Percentiles rank a stretch among this genome's conserved stretches.
These are phyloP conservation scores for Aspergillus funiculosus DNA, from an alignment of 495 filamentous ascomycete genomes.

Conservation along the genomic window DNA sequence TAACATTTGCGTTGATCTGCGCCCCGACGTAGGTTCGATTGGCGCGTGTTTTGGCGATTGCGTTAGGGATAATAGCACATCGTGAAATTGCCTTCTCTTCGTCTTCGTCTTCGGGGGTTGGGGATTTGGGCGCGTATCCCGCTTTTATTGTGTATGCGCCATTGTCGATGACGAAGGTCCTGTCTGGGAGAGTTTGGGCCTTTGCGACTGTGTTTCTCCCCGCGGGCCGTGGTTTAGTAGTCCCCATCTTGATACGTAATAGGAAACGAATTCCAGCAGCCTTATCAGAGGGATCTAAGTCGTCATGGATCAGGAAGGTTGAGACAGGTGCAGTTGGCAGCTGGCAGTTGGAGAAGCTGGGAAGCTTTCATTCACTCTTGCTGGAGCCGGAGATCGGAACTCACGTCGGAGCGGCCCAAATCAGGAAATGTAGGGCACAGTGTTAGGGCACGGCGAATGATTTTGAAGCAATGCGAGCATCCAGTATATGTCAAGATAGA, in stretches of 20 bases:
- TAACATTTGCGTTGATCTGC: conserved; percentile 66
- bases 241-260: conserved; percentile 26
- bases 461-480: no score
- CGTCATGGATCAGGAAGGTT: neutral
- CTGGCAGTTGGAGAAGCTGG: neutral
- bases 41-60: conserved; percentile 75
- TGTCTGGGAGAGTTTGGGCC: conserved; percentile 44
- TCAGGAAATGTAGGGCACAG: conserved; percentile 27
- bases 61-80: conserved; percentile 78
- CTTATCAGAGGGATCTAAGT: neutral
- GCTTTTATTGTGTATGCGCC: conserved; percentile 92
- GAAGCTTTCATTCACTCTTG: conserved; percentile 7
- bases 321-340: neutral
- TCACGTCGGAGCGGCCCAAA: conserved; percentile 13
- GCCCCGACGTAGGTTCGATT: conserved; percentile 72
- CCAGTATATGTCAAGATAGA: no score
- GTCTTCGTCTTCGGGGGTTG: conserved; percentile 35
- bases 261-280: neutral
- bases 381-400: conserved; percentile 9
- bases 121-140: conserved; percentile 57
- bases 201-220: conserved; percentile 27
- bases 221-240: conserved; percentile 33
- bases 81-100: conserved; percentile 30
- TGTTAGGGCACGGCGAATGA: conserved; percentile 23
- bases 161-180: conserved; percentile 88